Base-by-base conservation (phyloP, 805 yeast species). In the Isabelozyma pseudorhagii region DNA sequence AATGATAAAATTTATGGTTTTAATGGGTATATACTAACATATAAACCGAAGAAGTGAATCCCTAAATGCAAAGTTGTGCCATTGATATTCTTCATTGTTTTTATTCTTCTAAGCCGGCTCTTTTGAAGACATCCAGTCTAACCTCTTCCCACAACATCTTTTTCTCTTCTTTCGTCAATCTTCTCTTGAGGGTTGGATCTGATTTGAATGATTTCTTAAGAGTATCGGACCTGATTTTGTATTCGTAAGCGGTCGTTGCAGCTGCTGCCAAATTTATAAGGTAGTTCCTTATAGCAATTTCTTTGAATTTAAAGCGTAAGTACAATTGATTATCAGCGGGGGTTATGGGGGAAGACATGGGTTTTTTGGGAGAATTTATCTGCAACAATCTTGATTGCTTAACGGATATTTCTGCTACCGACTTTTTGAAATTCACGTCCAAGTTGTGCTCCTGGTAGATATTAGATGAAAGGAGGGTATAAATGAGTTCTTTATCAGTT, bases 211-310 rank as follows among this genome's bases (percentile, higher is more conserved):
- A 56, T 41, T 56, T 53, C 55, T 70, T 72, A 44, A 73, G 48
- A 10, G 62, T 66, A 47, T 70, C 75, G 3, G 69, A 51, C 53
- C 69, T 68, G 43, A 71, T 54, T 52, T 77, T 72, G 57, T 76
- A 79, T 55, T 79, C 83, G 50, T 74, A 70, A 7, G 80, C 75
- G 0, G 83, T 79, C 41, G 81, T 78, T 7, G 81, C 77, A 4
- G 83, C 83, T 10, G 81, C 83, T 10, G 81, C 74, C 48, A 79
- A 61, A 59, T 79, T 79, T n/a, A 79, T 67, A 49, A 79, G 65
- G 52, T 76, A 79, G 60, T 79, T 78, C 46, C 81, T 59, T 29
- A 79, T 58, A 4, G 82, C 81, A 25, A 77, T 69, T 46, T 73
- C 73, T 58, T 72, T 75, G 48, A 66, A 75, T 45, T 70, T 66